Evolutionary conservation across 2,329 filamentous ascomycete genomes (phyloP).

Genomic region (Talaromyces sp.): DNA sequence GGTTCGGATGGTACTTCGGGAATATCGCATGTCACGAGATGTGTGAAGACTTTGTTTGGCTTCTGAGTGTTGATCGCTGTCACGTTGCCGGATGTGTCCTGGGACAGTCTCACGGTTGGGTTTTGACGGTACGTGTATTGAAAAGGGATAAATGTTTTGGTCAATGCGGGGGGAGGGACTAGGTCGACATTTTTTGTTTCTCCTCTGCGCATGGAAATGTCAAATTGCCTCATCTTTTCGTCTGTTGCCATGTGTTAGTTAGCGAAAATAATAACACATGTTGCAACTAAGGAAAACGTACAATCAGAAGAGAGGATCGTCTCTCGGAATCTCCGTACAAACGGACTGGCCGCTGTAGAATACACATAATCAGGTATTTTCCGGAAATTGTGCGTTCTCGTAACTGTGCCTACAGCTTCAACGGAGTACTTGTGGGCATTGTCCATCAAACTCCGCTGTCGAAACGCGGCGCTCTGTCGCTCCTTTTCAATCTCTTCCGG

Average conservation of each 20-base stretch:
- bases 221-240: constrained; percentile 62
- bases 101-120: constrained; percentile 64
- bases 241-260: constrained; percentile 36
- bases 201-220: constrained; percentile 62
- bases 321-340: constrained; percentile 68
- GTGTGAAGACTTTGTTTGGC: constrained; percentile 58
- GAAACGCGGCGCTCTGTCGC: constrained; percentile 11
- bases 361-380: constrained; percentile 85
- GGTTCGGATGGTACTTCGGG: constrained; percentile 60
- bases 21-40: constrained; percentile 60
- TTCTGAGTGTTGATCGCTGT: constrained; percentile 56
- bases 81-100: constrained; percentile 58
- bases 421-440: constrained; percentile 65
- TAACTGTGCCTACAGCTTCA: constrained; percentile 68
- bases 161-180: constrained; percentile 75
- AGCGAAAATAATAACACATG: not conserved
- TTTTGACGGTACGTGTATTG: constrained; percentile 77
- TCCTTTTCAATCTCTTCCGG: constrained; percentile 21
- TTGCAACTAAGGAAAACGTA: constrained; percentile 38
- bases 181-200: constrained; percentile 63
- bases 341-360: constrained; percentile 63
- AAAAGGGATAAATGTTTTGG: constrained; percentile 70
- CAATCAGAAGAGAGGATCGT: constrained; percentile 69
- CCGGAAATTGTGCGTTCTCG: constrained; percentile 82
- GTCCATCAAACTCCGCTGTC: constrained; percentile 58